Conservation (phyloP, 2,329 filamentous ascomycete species). For the Incumbomyces delicatus region DNA sequence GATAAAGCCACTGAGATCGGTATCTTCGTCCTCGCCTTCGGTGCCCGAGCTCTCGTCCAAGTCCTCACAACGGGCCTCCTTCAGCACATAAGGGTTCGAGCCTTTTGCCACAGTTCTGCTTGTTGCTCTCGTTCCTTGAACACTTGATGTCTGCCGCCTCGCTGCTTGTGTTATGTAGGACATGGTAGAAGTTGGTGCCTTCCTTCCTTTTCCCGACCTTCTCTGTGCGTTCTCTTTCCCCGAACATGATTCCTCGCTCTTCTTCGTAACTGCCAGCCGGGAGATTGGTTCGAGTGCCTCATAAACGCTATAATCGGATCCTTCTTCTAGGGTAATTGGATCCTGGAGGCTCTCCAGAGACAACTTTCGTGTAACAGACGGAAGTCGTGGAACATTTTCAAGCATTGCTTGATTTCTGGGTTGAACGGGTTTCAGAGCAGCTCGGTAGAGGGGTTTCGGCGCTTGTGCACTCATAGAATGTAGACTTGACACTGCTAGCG, state of each 20-base stretch:
- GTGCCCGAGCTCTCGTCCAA: slow-evolving; percentile 15
- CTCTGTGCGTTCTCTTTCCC: not conserved
- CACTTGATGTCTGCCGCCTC: not conserved
- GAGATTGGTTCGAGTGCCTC: not conserved
- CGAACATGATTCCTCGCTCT: not conserved
- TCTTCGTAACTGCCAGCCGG: not conserved
- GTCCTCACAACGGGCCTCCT: slow-evolving; percentile 19
- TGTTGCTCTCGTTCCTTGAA: not conserved
- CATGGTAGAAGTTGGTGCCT: slow-evolving; percentile 6
- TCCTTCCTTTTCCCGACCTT: not conserved
- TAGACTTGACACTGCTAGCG: not conserved
- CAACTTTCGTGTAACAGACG: not conserved
- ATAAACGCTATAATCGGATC: not conserved
- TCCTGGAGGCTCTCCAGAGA: not conserved
- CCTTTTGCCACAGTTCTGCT: not conserved
- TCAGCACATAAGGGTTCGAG: slow-evolving; percentile 16
- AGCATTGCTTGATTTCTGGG: not conserved
- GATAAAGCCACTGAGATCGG: slow-evolving; percentile 22
- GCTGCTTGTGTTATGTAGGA: slow-evolving; percentile 15
- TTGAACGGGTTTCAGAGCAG: not conserved
- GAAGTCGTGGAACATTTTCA: not conserved
- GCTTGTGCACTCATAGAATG: not conserved
- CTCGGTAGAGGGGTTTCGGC: not conserved
- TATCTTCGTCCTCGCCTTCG: slow-evolving; percentile 21
- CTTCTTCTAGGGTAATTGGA: not conserved